phyloP scores from a whole-genome alignment of 176 grass and related monocot species.

The Otatea glauca region DNA sequence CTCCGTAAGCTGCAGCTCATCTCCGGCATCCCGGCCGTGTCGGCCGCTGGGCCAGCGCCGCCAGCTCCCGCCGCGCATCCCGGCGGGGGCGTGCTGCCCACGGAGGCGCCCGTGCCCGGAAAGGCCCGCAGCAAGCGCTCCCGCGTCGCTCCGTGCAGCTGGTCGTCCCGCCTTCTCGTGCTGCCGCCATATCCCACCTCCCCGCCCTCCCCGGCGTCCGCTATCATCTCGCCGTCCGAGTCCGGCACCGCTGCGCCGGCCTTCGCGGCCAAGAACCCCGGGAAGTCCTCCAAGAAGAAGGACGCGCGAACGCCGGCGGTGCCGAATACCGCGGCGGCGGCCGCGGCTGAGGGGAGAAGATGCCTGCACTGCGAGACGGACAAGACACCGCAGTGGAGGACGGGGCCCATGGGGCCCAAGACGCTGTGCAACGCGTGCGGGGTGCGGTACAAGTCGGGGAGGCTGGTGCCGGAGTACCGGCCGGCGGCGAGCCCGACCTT shows the following conservation, averaged over 20 bases:
- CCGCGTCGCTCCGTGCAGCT: conserved; percentile 60
- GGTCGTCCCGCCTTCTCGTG: conserved; percentile 65
- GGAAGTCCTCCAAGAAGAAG: conserved; percentile 71
- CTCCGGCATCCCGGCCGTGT: conserved; percentile 40
- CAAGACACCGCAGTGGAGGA: conserved; percentile 99
- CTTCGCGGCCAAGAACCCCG: conserved; percentile 48
- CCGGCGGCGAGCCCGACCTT: conserved; percentile 93
- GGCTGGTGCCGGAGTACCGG: conserved; percentile 94
- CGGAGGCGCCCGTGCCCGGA: conserved; percentile 50
- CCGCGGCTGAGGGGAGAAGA: conserved; percentile 44
- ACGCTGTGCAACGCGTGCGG: conserved; percentile 99
- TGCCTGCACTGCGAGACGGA: conserved; percentile 96
- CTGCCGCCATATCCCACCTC: conserved; percentile 41
- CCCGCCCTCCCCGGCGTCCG: conserved; percentile 35
- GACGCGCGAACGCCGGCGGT: neutral
- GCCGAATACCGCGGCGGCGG: conserved; percentile 17
- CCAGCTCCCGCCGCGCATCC: conserved; percentile 8
- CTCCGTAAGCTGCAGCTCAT: conserved; percentile 89
- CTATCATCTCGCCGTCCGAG: conserved; percentile 59
- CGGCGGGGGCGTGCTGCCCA: conserved; percentile 11
- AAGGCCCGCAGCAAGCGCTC: conserved; percentile 82
- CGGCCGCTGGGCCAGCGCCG: conserved; percentile 25
- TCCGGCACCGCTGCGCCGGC: conserved; percentile 30
- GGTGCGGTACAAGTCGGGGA: conserved; percentile 86
- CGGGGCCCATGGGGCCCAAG: conserved; percentile 91